Conservation (phyloP, 2,329 filamentous ascomycete species). For the Aspergillus fumigatiaffinis region DNA sequence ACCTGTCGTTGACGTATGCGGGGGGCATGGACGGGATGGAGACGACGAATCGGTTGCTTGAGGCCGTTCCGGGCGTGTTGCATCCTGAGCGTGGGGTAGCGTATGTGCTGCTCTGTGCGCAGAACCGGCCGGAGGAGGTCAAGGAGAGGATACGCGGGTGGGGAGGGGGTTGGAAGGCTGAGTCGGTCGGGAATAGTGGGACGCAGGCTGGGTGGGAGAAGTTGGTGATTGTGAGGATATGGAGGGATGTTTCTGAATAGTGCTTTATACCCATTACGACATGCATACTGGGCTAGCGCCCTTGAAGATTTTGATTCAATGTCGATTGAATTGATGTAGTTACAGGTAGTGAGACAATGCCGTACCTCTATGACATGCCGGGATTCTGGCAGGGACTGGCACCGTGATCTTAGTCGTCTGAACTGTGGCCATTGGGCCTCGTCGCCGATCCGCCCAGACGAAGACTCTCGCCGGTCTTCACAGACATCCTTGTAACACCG, state of each 20-base stretch:
- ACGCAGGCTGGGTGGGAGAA: conserved; percentile 93
- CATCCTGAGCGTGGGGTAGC: conserved; percentile 66
- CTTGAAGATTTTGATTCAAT: neutral
- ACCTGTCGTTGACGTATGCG: conserved; percentile 82
- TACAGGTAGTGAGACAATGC: neutral
- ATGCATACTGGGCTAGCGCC: neutral
- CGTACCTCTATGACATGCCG: neutral
- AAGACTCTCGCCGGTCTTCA: neutral
- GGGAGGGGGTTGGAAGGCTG: conserved; percentile 64
- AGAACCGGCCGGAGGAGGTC: conserved; percentile 78
- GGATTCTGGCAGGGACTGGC: too few relatives aligned
- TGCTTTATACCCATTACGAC: neutral
- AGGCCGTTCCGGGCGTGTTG: conserved; percentile 63
- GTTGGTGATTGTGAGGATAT: conserved; percentile 82
- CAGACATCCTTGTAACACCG: neutral
- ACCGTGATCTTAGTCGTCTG: too few relatives aligned
- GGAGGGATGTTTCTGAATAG: conserved; percentile 47
- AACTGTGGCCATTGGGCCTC: too few relatives aligned
- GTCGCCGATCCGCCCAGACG: neutral
- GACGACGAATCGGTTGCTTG: conserved; percentile 75
- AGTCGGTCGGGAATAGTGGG: conserved; percentile 77
- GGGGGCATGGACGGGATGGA: conserved; percentile 92
- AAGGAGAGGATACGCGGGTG: conserved; percentile 59
- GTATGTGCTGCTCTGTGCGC: conserved; percentile 84
- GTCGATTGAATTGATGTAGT: neutral